phyloP scores from a whole-genome alignment of 2,329 filamentous ascomycete genomes.

The Biscogniauxia mediterranea region DNA sequence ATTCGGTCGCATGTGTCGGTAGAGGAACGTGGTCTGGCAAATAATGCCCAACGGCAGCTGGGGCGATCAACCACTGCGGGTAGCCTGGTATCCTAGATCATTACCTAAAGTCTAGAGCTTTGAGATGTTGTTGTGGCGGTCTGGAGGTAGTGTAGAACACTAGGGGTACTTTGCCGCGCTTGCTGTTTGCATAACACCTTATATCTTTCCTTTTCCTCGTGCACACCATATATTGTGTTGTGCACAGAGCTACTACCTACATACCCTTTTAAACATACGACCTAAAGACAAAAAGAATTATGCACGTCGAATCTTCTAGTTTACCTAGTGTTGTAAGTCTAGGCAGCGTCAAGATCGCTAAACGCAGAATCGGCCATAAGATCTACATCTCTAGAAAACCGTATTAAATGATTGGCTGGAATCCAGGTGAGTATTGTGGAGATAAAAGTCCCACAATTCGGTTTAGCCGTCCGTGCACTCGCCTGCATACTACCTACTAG shows the following conservation, averaged over 20 bases:
- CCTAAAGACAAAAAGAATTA: no score
- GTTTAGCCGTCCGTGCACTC: not conserved
- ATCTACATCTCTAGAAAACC: not conserved
- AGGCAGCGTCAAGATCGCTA: not conserved
- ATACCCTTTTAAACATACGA: no score
- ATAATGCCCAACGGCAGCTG: no score
- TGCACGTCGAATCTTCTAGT: no score
- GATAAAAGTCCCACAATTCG: not conserved
- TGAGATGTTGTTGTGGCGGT: not conserved
- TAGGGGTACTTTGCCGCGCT: not conserved
- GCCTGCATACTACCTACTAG: not conserved
- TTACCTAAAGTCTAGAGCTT: not conserved
- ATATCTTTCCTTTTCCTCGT: not conserved
- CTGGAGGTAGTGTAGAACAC: not conserved
- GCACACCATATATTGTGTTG: no score
- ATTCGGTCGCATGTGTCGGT: not conserved
- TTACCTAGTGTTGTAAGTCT: no score
- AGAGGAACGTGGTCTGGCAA: not conserved
- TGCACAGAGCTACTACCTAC: no score
- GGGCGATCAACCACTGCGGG: not conserved
- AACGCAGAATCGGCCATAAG: not conserved
- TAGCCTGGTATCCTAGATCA: not conserved
- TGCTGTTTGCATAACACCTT: not conserved
- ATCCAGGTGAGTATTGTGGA: not conserved
- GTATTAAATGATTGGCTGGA: not conserved